Conservation (phyloP, 2,329 filamentous ascomycete genomes). For the Neofusicoccum kwambonambiense region DNA sequence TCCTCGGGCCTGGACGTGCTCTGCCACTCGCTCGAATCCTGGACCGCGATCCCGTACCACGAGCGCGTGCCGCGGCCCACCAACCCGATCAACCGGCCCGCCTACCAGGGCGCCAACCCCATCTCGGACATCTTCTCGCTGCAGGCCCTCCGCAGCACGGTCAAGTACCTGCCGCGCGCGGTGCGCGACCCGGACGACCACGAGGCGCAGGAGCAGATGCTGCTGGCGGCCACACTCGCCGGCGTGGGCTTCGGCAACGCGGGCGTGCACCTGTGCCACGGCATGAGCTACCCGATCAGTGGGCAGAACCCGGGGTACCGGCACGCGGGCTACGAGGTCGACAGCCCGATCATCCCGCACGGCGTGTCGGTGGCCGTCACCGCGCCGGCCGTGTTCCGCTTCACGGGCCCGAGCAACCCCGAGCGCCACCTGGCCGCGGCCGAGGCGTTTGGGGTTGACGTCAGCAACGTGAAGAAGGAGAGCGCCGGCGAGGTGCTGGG, state of each 20-base stretch:
- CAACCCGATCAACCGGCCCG: conserved; percentile 87
- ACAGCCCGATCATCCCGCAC: conserved; percentile 82
- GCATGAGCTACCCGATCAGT: conserved; percentile 97
- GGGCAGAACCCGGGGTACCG: conserved; percentile 90
- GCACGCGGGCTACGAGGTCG: conserved; percentile 80
- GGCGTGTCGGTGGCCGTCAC: conserved; percentile 94
- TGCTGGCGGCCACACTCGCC: conserved; percentile 88
- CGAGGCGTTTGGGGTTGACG: conserved; percentile 86
- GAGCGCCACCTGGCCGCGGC: conserved; percentile 88
- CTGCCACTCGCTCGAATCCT: conserved; percentile 92
- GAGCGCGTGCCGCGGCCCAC: conserved; percentile 79
- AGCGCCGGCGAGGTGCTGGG: conserved; percentile 84
- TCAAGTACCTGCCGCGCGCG: conserved; percentile 89
- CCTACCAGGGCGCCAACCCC: conserved; percentile 95
- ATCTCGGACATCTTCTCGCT: conserved; percentile 97
- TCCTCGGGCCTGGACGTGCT: conserved; percentile 90
- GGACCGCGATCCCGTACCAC: conserved; percentile 94
- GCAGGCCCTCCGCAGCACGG: conserved; percentile 75
- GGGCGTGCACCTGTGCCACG: conserved; percentile 84
- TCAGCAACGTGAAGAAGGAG: conserved; percentile 82
- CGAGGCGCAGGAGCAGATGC: conserved; percentile 93
- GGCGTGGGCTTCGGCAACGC: conserved; percentile 98
- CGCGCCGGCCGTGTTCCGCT: conserved; percentile 88
- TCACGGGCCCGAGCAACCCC: conserved; percentile 88
- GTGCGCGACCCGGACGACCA: conserved; percentile 84